A percentile compares a stretch with the other conserved stretches of the same genome.
phyloP scores from a whole-genome alignment of 2,329 filamentous ascomycete species.

The Verticillium nubilum region DNA sequence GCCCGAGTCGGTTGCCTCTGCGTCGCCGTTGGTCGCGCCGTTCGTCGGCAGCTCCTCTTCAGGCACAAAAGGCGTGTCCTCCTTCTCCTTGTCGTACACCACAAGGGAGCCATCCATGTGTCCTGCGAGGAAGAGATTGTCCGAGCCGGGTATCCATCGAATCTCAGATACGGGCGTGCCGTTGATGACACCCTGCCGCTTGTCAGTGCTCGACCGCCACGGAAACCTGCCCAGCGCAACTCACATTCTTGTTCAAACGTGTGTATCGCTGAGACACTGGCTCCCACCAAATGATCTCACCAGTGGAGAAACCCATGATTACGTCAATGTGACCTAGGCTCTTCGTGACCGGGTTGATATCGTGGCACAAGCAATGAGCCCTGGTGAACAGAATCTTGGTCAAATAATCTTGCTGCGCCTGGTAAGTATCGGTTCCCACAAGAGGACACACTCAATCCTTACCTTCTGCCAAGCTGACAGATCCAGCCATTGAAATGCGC shows the following conservation, averaged over 20 bases:
- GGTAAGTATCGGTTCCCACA: conserved; percentile 1
- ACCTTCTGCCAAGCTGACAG: conserved; percentile 43
- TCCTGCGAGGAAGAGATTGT: conserved; percentile 85
- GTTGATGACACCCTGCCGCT: conserved; percentile 73
- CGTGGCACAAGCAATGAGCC: conserved; percentile 90
- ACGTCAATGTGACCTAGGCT: conserved; percentile 77
- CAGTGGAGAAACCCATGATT: conserved; percentile 91
- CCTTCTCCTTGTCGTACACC: conserved; percentile 96
- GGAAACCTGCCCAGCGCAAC: conserved; percentile 13
- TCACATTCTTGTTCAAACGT: conserved; percentile 88
- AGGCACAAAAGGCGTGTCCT: conserved; percentile 72
- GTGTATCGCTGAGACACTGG: conserved; percentile 94
- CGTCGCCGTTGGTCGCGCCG: conserved; percentile 22
- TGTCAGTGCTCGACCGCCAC: not conserved
- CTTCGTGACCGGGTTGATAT: conserved; percentile 82
- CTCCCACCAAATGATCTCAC: conserved; percentile 98
- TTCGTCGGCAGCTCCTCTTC: conserved; percentile 51
- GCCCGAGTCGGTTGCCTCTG: conserved; percentile 25
- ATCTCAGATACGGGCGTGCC: conserved; percentile 80
- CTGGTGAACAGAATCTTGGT: conserved; percentile 97
- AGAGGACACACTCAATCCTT: too few species aligned
- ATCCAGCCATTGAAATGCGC: conserved; percentile 95
- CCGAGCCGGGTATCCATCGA: conserved; percentile 88
- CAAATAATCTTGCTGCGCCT: conserved; percentile 69
- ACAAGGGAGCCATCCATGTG: conserved; percentile 88